Conservation (phyloP, 2,329 filamentous ascomycete genomes). For the Dactylonectria macrodidyma region DNA sequence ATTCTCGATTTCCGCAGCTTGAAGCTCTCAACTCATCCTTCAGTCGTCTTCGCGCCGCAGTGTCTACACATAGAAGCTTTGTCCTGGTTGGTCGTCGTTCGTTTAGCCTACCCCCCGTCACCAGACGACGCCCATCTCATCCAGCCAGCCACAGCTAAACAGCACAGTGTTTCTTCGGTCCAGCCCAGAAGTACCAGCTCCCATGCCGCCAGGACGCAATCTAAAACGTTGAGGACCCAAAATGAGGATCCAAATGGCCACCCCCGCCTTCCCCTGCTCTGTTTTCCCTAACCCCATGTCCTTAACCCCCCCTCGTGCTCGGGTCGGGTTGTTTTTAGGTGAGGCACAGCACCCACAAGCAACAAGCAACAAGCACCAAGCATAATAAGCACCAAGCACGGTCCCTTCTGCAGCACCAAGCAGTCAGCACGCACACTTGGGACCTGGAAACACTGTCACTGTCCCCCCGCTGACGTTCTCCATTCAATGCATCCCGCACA, state of each 20-base stretch:
- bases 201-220: not conserved
- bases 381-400: conserved; percentile 13
- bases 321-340: conserved; percentile 22
- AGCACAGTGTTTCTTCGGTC: not conserved
- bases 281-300: conserved; percentile 11
- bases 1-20: not conserved
- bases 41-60: not conserved
- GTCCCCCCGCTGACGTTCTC: not conserved
- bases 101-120: not conserved
- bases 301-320: conserved; percentile 17
- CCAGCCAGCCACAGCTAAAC: not conserved
- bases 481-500: conserved; percentile 10
- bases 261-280: conserved; percentile 12
- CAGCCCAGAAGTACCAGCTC: not conserved
- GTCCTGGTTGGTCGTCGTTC: conserved; percentile 4
- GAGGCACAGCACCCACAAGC: conserved; percentile 18
- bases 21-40: not conserved
- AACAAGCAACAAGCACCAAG: conserved; percentile 17
- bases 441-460: not conserved
- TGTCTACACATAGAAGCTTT: not conserved
- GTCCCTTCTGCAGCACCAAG: conserved; percentile 11
- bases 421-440: not conserved
- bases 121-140: not conserved
- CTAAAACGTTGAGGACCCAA: conserved; percentile 31
- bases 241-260: not conserved